Conservation (phyloP, 139 green algal genomes). For the Eudorina sp. region DNA sequence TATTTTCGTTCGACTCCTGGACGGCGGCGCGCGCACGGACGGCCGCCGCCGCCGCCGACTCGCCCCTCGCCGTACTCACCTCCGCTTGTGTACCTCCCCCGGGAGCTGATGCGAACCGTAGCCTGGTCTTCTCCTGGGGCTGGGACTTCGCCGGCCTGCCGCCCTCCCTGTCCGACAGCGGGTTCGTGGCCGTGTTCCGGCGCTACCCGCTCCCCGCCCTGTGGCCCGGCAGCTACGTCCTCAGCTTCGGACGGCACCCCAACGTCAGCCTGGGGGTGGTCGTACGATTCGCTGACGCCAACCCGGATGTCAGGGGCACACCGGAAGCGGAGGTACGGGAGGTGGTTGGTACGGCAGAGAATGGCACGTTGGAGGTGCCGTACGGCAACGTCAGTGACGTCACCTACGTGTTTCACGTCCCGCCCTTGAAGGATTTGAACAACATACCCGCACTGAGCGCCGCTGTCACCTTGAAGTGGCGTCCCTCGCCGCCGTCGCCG, state of each 20-base stretch:
- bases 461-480: background rate
- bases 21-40: background rate
- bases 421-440: background rate
- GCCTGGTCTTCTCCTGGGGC: constrained; percentile 8
- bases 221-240: background rate
- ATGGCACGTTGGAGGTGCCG: background rate
- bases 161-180: background rate
- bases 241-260: background rate
- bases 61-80: background rate
- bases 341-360: background rate
- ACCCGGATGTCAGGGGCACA: constrained; percentile 27
- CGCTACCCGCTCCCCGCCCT: constrained; percentile 25
- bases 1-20: background rate
- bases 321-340: background rate
- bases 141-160: constrained; percentile 32
- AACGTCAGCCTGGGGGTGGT: constrained; percentile 18
- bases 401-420: constrained; percentile 15
- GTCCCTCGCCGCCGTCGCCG: constrained; percentile 20
- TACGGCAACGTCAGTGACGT: background rate
- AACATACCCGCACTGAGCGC: background rate
- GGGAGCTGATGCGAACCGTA: background rate
- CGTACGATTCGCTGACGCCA: background rate
- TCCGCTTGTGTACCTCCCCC: constrained; percentile 10
- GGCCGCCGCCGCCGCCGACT: constrained; percentile 12
- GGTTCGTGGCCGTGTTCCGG: constrained; percentile 40